Conservation (phyloP, 83 land plant species). For the Picea mariana region DNA sequence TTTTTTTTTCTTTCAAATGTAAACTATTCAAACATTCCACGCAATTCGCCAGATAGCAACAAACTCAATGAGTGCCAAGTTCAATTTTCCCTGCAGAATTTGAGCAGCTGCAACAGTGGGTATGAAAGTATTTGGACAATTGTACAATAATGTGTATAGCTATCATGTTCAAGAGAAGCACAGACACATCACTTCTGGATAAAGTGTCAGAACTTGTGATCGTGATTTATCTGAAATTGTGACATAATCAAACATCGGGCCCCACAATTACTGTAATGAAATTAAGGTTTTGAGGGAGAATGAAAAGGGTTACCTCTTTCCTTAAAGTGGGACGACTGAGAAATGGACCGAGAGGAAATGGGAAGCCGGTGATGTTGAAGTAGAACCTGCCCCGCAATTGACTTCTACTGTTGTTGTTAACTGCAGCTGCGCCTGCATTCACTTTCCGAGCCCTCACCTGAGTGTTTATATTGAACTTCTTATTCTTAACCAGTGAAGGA, state of each 20-base stretch:
- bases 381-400: constrained; percentile 63
- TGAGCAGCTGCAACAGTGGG: background rate
- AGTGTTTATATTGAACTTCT: no score
- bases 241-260: background rate
- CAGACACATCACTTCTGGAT: background rate
- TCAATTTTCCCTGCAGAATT: no score
- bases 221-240: background rate
- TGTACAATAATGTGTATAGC: background rate
- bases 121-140: background rate
- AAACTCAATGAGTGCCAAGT: no score
- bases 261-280: background rate
- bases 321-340: constrained; percentile 82
- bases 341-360: constrained; percentile 97
- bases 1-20: no score
- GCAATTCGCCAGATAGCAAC: no score
- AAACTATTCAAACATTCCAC: no score
- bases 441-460: no score
- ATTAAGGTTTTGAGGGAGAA: background rate
- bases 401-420: background rate
- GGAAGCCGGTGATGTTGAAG: constrained; percentile 92
- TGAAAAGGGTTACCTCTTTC: constrained; percentile 59
- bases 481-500: no score
- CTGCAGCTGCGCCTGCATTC: no score
- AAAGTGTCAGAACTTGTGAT: background rate
- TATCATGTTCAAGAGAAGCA: background rate